These are phyloP conservation scores for Halophytophthora batemanensis DNA, from an alignment of 352 stramenopile genomes.

Conservation along the genomic window DNA sequence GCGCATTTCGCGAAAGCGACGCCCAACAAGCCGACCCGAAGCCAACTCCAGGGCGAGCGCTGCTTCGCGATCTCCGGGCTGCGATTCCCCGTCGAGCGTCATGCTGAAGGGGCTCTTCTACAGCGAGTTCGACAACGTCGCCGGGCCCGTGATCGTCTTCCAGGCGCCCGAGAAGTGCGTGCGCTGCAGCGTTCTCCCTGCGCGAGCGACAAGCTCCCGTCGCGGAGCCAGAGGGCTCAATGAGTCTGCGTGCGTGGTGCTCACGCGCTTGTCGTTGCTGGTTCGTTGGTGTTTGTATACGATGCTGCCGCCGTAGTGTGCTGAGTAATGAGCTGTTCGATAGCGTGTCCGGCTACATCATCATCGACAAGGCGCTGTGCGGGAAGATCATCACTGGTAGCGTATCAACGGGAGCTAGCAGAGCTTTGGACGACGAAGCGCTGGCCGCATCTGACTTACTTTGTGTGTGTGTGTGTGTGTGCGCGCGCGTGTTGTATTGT, in stretches of 20 bases:
- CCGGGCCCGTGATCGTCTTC: conserved; percentile 88
- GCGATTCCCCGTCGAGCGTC: neutral
- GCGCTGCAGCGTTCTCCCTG: neutral
- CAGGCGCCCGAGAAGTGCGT: conserved; percentile 79
- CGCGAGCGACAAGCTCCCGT: too few relatives aligned
- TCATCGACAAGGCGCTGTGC: conserved; percentile 86
- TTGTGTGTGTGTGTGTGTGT: conserved; percentile 3
- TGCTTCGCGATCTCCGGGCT: neutral
- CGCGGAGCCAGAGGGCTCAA: too few relatives aligned
- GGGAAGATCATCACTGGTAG: conserved; percentile 83
- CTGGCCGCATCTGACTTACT: neutral
- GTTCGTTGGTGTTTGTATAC: neutral
- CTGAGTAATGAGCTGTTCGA: conserved; percentile 84
- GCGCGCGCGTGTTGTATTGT: neutral
- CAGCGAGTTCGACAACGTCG: conserved; percentile 91
- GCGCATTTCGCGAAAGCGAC: too few relatives aligned
- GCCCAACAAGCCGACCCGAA: too few relatives aligned
- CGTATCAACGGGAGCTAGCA: too few relatives aligned
- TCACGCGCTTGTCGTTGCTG: conserved; percentile 1
- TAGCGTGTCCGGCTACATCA: conserved; percentile 85
- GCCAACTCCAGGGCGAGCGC: neutral
- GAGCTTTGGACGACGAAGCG: neutral
- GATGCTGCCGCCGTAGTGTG: conserved; percentile 36
- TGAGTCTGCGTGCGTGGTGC: too few relatives aligned
- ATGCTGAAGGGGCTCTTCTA: conserved; percentile 90